Conservation (phyloP, 768 basidiomycete species). For the Podaxis pistillaris region DNA sequence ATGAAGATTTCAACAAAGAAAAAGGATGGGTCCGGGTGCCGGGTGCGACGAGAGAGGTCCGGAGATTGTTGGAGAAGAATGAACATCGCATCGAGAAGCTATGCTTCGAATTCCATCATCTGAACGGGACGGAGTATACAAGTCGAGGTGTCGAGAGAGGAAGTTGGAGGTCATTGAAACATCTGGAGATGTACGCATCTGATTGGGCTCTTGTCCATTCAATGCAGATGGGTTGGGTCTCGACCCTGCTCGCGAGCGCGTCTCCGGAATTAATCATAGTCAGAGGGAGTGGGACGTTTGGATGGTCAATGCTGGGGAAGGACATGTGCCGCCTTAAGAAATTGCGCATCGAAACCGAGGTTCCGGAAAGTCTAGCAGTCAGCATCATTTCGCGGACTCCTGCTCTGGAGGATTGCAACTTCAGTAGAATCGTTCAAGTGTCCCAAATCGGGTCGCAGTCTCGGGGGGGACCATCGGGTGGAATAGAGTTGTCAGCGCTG, state of each 20-base stretch:
- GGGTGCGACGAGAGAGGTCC: background rate
- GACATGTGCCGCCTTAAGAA: conserved; percentile 1
- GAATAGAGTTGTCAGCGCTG: background rate
- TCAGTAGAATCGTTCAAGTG: background rate
- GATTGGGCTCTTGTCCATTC: conserved; percentile 2
- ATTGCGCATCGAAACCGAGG: background rate
- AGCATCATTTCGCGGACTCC: conserved; percentile 1
- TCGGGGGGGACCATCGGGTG: background rate
- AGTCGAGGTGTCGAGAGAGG: background rate
- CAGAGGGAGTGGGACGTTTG: conserved; percentile 2
- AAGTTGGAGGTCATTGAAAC: background rate
- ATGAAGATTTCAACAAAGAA: background rate
- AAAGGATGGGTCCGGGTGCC: background rate
- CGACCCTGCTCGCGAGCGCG: background rate
- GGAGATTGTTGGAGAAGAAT: conserved; percentile 1
- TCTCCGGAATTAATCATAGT: background rate
- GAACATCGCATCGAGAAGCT: background rate
- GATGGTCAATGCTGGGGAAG: background rate
- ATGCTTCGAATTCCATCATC: conserved; percentile 4
- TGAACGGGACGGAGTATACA: conserved; percentile 7
- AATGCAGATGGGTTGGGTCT: conserved; percentile 3
- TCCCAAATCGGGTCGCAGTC: background rate
- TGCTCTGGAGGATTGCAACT: background rate
- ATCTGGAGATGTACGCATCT: conserved; percentile 8
- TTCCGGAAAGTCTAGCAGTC: background rate